Percentiles rank a stretch among this genome's conserved stretches.
phyloP scores from a whole-genome alignment of 805 yeast species.

The Ogataea minuta region DNA sequence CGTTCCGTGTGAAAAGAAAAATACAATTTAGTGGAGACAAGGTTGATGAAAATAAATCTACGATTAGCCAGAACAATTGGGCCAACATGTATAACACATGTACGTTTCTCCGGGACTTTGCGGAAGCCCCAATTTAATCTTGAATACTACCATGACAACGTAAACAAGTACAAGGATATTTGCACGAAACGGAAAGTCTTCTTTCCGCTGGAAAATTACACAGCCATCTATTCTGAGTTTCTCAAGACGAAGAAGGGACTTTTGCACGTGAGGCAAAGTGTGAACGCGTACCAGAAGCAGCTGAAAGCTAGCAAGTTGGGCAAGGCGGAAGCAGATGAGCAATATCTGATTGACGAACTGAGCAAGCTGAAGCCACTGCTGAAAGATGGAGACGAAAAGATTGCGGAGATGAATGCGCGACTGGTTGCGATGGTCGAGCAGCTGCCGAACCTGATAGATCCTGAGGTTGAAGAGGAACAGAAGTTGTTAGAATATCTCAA shows the following conservation, averaged over 20 bases:
- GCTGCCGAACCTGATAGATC: slow-evolving; percentile 63
- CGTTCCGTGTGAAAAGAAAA: slow-evolving; percentile 1
- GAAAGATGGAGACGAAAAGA: slow-evolving; percentile 26
- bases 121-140: slow-evolving; percentile 37
- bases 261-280: slow-evolving; percentile 22
- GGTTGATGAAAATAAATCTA: neutral
- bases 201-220: slow-evolving; percentile 26
- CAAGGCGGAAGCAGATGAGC: slow-evolving; percentile 10
- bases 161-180: slow-evolving; percentile 28
- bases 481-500: slow-evolving; percentile 54
- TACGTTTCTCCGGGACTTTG: slow-evolving; percentile 27
- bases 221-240: slow-evolving; percentile 20
- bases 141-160: slow-evolving; percentile 30
- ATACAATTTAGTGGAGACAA: neutral
- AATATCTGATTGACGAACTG: slow-evolving; percentile 17
- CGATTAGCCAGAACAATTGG: slow-evolving; percentile 9
- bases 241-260: slow-evolving; percentile 13
- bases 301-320: slow-evolving; percentile 22
- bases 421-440: slow-evolving; percentile 43
- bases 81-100: slow-evolving; percentile 3
- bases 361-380: slow-evolving; percentile 31
- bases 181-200: slow-evolving; percentile 35
- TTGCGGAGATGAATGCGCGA: slow-evolving; percentile 34
- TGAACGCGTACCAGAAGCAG: slow-evolving; percentile 21
- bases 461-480: slow-evolving; percentile 42